These are phyloP conservation scores for Globisporangium middletonii DNA, from an alignment of 352 stramenopile genomes.

Conservation along the genomic window DNA sequence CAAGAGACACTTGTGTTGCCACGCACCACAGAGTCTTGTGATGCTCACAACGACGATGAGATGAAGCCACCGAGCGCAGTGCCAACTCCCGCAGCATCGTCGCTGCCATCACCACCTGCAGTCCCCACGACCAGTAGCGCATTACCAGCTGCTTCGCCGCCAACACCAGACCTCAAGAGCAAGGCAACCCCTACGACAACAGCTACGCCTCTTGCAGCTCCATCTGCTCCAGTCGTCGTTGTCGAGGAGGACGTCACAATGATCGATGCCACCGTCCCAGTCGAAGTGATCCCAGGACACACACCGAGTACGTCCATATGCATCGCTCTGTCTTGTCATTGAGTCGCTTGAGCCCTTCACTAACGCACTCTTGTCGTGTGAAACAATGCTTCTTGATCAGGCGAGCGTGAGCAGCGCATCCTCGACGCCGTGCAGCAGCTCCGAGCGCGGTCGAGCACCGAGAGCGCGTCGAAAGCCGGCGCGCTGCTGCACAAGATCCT, in stretches of 20 bases:
- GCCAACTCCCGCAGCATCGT: neutral
- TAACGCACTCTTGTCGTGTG: no score
- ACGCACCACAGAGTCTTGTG: no score
- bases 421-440: constrained; percentile 34
- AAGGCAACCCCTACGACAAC: neutral
- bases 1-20: neutral
- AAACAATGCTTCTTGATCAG: constrained; percentile 11
- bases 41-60: neutral
- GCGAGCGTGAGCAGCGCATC: constrained; percentile 53
- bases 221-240: neutral
- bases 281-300: constrained; percentile 5
- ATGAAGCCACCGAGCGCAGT: neutral
- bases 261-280: neutral
- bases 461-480: constrained; percentile 27
- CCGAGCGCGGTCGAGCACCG: constrained; percentile 20
- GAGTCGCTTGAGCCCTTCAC: no score
- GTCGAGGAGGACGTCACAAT: no score
- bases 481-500: constrained; percentile 64
- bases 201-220: neutral
- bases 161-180: neutral
- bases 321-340: neutral
- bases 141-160: neutral
- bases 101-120: no score
- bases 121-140: neutral
- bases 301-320: constrained; percentile 9